These are phyloP conservation scores for Penicillium subrubescens DNA, from an alignment of 495 filamentous ascomycete genomes.

Conservation along the genomic window DNA sequence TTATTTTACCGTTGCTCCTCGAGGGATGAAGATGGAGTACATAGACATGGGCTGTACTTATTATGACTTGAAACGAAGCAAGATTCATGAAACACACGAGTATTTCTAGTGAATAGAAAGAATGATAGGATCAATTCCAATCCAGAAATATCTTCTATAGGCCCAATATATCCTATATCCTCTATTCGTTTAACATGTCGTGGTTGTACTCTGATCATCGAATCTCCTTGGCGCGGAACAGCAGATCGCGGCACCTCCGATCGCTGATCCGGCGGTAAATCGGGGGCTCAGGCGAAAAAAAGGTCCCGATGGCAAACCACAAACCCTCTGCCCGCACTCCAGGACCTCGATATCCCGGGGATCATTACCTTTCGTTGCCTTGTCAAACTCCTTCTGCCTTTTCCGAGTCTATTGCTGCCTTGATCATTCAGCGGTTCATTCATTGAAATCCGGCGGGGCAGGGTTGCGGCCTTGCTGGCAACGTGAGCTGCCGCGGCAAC, in stretches of 20 bases:
- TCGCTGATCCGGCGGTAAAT: slow-evolving; percentile 30
- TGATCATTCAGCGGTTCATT: background rate
- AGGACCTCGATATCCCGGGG: background rate
- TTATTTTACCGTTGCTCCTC: background rate
- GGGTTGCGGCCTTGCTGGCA: slow-evolving; percentile 6
- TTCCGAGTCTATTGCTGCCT: background rate
- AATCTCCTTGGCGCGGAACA: background rate
- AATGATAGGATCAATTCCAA: background rate
- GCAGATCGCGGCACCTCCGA: slow-evolving; percentile 13
- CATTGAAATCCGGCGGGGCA: slow-evolving; percentile 10
- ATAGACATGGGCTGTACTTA: background rate
- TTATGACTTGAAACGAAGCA: slow-evolving; percentile 11
- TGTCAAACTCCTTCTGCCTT: background rate
- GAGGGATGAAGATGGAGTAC: background rate
- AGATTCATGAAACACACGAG: background rate
- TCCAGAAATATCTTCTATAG: background rate
- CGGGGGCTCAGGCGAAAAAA: slow-evolving; percentile 29
- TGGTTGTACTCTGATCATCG: background rate
- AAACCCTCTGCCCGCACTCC: slow-evolving; percentile 7
- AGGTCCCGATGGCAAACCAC: slow-evolving; percentile 24
- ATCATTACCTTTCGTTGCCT: background rate
- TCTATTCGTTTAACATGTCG: background rate
- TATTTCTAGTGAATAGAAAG: background rate
- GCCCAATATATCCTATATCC: background rate
- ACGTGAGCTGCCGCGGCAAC: slow-evolving; percentile 23